Evolutionary conservation across 2,329 filamentous ascomycete genomes (phyloP).

Genomic region (Colletotrichum spaethianum): DNA sequence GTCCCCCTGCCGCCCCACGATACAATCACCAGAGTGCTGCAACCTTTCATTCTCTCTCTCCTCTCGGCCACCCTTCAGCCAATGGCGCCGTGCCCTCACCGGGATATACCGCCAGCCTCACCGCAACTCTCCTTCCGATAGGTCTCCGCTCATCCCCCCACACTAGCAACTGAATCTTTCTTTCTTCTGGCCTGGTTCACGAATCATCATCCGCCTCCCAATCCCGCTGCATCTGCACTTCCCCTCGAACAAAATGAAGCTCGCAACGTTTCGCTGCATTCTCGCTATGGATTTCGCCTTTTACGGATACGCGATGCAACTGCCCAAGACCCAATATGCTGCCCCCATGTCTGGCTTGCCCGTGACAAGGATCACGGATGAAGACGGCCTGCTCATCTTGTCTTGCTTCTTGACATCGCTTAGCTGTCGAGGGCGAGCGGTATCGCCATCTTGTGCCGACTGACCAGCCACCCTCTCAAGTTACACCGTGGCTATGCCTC

Average conservation of each 20-base stretch:
- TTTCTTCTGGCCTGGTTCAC: conserved; percentile 28
- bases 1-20: conserved; percentile 26
- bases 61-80: conserved; percentile 8
- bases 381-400: conserved; percentile 22
- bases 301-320: conserved; percentile 28
- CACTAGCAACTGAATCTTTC: conserved; percentile 32
- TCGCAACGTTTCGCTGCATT: conserved; percentile 25
- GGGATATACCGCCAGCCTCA: conserved; percentile 43
- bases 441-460: neutral
- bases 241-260: conserved; percentile 30
- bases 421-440: neutral
- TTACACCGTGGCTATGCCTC: conserved; percentile 17
- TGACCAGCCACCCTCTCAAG: conserved; percentile 1
- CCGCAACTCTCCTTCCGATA: conserved; percentile 43
- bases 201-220: conserved; percentile 29
- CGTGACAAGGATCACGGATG: conserved; percentile 16
- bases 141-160: conserved; percentile 40
- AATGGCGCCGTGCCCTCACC: conserved; percentile 28
- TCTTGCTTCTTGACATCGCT: conserved; percentile 15
- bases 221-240: conserved; percentile 29
- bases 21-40: conserved; percentile 17
- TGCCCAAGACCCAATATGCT: conserved; percentile 20
- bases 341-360: conserved; percentile 9
- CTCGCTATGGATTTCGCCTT: conserved; percentile 7
- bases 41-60: conserved; percentile 11